Evolutionary conservation across 2,329 filamentous ascomycete species (phyloP).

Genomic region (Rutstroemia sp.): DNA sequence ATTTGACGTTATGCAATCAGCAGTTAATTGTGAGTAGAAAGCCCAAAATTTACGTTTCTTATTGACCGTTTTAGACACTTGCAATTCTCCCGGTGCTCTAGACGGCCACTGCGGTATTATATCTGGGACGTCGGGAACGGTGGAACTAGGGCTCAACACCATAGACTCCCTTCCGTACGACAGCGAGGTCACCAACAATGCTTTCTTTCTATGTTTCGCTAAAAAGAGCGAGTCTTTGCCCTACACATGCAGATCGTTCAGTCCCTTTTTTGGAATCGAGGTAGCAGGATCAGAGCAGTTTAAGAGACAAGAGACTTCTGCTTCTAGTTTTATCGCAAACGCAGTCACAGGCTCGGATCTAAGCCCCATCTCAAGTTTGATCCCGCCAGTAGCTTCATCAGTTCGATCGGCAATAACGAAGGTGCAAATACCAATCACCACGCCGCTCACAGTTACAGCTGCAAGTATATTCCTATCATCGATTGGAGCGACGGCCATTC

Average conservation of each 20-base stretch:
- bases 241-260: not conserved
- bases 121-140: not conserved
- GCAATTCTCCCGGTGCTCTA: no score
- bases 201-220: not conserved
- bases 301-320: not conserved
- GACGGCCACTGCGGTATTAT: no score
- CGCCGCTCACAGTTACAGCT: not conserved
- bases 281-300: not conserved
- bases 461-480: not conserved
- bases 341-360: no score
- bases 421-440: not conserved
- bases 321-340: no score
- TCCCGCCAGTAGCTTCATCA: not conserved
- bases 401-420: not conserved
- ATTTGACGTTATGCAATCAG: no score
- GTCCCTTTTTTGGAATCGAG: not conserved
- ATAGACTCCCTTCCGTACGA: not conserved
- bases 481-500: no score
- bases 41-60: no score
- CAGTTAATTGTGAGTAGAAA: no score
- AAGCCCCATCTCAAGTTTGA: not conserved
- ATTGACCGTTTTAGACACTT: no score
- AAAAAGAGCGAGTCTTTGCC: fast-evolving
- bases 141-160: not conserved
- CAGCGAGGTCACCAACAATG: not conserved